A percentile compares a stretch with the other conserved stretches of the same genome.
These are phyloP conservation scores for Mycena alexandri DNA, from an alignment of 768 basidiomycete genomes.

Conservation along the genomic window DNA sequence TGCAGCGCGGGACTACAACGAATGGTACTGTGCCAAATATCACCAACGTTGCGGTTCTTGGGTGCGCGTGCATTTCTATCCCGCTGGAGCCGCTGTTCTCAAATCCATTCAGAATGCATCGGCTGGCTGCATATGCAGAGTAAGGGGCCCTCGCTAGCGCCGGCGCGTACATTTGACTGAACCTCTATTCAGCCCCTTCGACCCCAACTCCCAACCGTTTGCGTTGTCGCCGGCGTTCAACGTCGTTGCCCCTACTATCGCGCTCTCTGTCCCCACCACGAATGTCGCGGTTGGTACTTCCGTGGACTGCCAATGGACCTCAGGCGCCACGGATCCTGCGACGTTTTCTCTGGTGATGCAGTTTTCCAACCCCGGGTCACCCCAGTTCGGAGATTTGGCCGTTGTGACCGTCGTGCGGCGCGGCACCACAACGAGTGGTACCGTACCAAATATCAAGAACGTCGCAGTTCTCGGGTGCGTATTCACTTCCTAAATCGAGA, in stretches of 20 bases:
- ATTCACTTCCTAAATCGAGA: constrained; percentile 9
- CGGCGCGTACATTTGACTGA: constrained; percentile 13
- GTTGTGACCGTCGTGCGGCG: constrained; percentile 11
- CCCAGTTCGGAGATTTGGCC: constrained; percentile 16
- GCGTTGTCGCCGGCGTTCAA: constrained; percentile 20
- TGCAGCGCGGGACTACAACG: constrained; percentile 19
- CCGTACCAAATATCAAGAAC: constrained; percentile 16
- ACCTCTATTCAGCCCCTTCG: constrained; percentile 20
- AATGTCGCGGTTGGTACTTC: constrained; percentile 19
- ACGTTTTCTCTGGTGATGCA: constrained; percentile 20
- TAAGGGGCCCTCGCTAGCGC: constrained; percentile 21
- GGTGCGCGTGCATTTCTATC: constrained; percentile 21
- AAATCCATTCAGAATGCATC: constrained; percentile 20
- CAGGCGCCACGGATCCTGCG: constrained; percentile 22
- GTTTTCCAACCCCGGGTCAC: constrained; percentile 15
- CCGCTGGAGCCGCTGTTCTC: constrained; percentile 18
- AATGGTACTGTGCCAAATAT: constrained; percentile 19
- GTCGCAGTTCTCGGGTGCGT: constrained; percentile 15
- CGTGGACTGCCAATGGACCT: constrained; percentile 22
- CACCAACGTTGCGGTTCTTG: constrained; percentile 6
- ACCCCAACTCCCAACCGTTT: constrained; percentile 18
- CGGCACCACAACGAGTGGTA: constrained; percentile 14
- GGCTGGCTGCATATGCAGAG: constrained; percentile 23
- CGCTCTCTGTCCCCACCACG: constrained; percentile 18
- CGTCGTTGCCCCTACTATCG: constrained; percentile 18